A percentile compares a stretch with the other conserved stretches of the same genome.
Evolutionary conservation across 805 yeast genomes (phyloP).

Genomic region (Metschnikowia anglica): DNA sequence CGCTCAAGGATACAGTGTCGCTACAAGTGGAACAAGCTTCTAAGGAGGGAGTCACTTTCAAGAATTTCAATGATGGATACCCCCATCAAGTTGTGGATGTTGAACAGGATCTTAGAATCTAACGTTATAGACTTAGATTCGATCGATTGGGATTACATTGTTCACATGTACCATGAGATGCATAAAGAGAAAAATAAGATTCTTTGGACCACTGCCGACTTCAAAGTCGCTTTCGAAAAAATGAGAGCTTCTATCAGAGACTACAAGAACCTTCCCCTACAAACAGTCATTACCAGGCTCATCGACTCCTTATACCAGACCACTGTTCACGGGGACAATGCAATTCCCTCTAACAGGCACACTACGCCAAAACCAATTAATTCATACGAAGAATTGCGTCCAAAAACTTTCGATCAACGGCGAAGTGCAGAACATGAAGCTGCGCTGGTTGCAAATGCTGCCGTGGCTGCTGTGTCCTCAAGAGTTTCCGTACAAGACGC

Average conservation of each 20-base stretch:
- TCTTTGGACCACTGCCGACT: slow-evolving; percentile 60
- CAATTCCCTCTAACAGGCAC: neutral
- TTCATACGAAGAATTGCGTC: slow-evolving; percentile 12
- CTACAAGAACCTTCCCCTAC: slow-evolving; percentile 22
- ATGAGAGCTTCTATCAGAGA: slow-evolving; percentile 55
- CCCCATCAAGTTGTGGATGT: slow-evolving; percentile 39
- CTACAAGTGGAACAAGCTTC: slow-evolving; percentile 88
- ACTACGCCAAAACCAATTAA: slow-evolving; percentile 8
- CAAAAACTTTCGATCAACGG: slow-evolving; percentile 10
- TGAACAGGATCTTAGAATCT: slow-evolving; percentile 29
- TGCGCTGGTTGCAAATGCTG: slow-evolving; percentile 36
- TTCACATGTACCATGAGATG: slow-evolving; percentile 30
- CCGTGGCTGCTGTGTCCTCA: slow-evolving; percentile 38
- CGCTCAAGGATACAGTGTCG: slow-evolving; percentile 93
- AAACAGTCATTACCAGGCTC: slow-evolving; percentile 16
- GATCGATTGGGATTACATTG: slow-evolving; percentile 38
- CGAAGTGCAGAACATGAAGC: slow-evolving; percentile 26
- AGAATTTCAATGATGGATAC: slow-evolving; percentile 34
- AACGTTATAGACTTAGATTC: slow-evolving; percentile 27
- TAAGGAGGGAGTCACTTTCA: slow-evolving; percentile 52
- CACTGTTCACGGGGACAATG: neutral
- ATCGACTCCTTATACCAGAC: slow-evolving; percentile 12
- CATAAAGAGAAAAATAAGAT: slow-evolving; percentile 21
- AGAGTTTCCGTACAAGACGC: slow-evolving; percentile 28
- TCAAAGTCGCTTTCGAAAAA: slow-evolving; percentile 59